Evolutionary conservation across 1,284 basidiomycete species (phyloP), one percentile per base, ranked within the genome.

Genomic region (Golubevia pallescens): DNA sequence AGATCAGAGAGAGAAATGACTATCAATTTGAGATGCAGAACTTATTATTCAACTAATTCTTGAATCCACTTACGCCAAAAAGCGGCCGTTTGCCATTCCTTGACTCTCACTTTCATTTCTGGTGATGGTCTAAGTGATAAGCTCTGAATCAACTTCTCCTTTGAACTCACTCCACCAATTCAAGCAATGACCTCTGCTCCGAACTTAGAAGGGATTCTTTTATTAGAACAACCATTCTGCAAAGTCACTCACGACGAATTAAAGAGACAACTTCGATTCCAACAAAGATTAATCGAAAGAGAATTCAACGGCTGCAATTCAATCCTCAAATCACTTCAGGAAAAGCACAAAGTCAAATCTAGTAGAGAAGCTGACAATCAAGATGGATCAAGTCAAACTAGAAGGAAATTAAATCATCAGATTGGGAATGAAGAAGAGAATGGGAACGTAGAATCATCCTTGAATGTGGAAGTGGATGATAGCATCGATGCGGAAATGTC

Each of bases 221-320:
- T 95, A 61, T 92, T 95, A 68, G 93, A 95, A 85, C 92, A 94
- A 77, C 93, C 93, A 0, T 93, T 94, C 79, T 90, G 90, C n/a
- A 88, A 90, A 73, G 92, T 93, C 74, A 75, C 89, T 84, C 67
- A 77, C 20, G 70, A 81, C 58, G 73, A 77, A 52, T 67, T 82
- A 1, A 66, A 75, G 3, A 63, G 70, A 0, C 69, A 78, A 65
- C 70, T 80, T 14, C 73, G 77, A 38, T 67, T 77, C 7, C 77
- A 79, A 51, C 81, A 84, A 55, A 73, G 81, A 1, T 58, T 80
- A 1, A 66, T 74, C 57, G 78, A 79, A 20, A 63, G 71, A 1
- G 78, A 77, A 23, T 61, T 80, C 6, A 57, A 61, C 0, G 70
- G 66, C 19, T 77, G 70, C 58, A 55, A 58, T 16, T 60, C 65